A percentile compares a stretch with the other conserved stretches of the same genome.
phyloP scores from a whole-genome alignment of 768 basidiomycete genomes.

The Mycena filopes region DNA sequence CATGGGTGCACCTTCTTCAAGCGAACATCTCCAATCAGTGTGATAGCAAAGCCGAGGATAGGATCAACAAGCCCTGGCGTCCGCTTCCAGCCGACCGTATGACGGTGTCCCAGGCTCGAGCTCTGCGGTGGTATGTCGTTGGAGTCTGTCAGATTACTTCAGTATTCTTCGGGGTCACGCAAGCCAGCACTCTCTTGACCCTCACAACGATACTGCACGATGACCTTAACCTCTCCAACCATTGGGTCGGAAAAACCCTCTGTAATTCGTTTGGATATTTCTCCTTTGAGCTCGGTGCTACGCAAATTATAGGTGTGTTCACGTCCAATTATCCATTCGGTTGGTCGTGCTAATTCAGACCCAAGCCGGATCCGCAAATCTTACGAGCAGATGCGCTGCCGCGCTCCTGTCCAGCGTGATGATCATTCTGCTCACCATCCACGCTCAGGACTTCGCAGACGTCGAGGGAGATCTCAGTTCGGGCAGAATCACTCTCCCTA shows the following conservation, averaged over 20 bases:
- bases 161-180: background rate
- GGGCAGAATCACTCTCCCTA: slow-evolving; percentile 55
- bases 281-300: background rate
- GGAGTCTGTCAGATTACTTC: background rate
- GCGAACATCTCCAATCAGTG: slow-evolving; percentile 19
- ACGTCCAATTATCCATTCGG: background rate
- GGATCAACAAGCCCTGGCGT: slow-evolving; percentile 19
- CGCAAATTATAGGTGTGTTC: slow-evolving; percentile 35
- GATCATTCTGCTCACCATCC: slow-evolving; percentile 57
- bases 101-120: background rate
- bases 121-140: background rate
- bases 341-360: background rate
- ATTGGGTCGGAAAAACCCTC: background rate
- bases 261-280: background rate
- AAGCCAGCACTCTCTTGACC: background rate
- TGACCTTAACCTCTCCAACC: background rate
- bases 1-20: slow-evolving; percentile 1
- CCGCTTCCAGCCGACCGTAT: slow-evolving; percentile 1
- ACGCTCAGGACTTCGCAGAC: slow-evolving; percentile 59
- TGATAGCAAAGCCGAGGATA: slow-evolving; percentile 11
- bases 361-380: background rate
- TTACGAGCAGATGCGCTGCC: slow-evolving; percentile 14
- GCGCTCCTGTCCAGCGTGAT: slow-evolving; percentile 29
- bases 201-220: background rate
- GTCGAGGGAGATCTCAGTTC: slow-evolving; percentile 52